Base-by-base conservation (phyloP, 805 yeast species). In the Torulaspora delbrueckii region DNA sequence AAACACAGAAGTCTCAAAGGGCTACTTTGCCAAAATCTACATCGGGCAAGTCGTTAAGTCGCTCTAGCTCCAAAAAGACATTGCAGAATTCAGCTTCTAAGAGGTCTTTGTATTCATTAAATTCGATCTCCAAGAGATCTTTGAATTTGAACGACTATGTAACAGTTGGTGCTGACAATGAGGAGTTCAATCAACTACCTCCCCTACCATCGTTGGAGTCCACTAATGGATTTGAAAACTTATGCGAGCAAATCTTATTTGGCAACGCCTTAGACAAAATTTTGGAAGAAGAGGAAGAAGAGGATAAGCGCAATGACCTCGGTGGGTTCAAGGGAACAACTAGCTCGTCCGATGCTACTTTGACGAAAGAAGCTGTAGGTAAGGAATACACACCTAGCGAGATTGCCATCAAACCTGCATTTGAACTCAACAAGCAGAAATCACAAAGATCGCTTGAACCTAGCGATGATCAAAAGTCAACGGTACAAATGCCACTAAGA, bases 71-170 rank as follows among this genome's bases (percentile, higher is more conserved):
- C 32, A 23, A 46, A 52, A 43, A 52, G 48, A 60, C 64, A 3
- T 35, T 60, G 8, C 60, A 57, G 35, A 59, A 57, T 42, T 62
- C 65, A 1, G 62, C 59, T 19, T 59, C 65, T 1, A 62, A 63
- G 30, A 55, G 62, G 36, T 65, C 69, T 1, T 45, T 66, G 24
- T 66, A 66, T 42, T 64, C 68, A 1, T 47, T 60, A 28, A 56
- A 54, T 23, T 63, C 70, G 0, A 66, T 66, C 32, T 66, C 70
- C 1, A 66, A 62, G 37, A 59, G 63, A 38, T 65, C 70, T 1
- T 42, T 66, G 13, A 65, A 66, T 41, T 44, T 66, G 22, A 66
- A 56, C 19, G 68, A 62, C 9, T 57, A 47, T 43, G 47, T 64
- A n/a, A 37, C 54, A 4, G 47, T 35, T 14, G 37, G 25, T 5